Conservation (phyloP, 352 stramenopile genomes). For the Pseudoperonospora humuli region DNA sequence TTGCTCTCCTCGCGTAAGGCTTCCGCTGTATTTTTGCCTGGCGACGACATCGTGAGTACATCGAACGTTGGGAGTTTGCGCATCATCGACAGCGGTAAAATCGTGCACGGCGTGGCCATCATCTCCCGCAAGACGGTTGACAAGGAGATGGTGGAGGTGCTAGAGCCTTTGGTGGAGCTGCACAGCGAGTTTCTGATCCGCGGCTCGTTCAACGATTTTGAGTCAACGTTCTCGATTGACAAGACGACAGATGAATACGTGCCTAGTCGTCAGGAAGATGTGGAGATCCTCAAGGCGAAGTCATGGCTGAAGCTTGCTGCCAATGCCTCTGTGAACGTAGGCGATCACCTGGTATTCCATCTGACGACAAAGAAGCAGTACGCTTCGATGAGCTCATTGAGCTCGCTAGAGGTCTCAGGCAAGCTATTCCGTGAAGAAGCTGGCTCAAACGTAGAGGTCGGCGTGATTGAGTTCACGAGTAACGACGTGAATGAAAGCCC, state of each 20-base stretch:
- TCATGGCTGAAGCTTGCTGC: slow-evolving; percentile 41
- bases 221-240: slow-evolving; percentile 60
- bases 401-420: slow-evolving; percentile 42
- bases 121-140: slow-evolving; percentile 57
- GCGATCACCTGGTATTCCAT: slow-evolving; percentile 46
- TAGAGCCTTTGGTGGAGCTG: slow-evolving; percentile 67
- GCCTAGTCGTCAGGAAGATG: slow-evolving; percentile 26
- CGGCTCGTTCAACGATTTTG: slow-evolving; percentile 67
- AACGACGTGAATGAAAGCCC: slow-evolving; percentile 39
- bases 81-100: slow-evolving; percentile 76
- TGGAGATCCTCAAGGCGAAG: slow-evolving; percentile 62
- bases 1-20: slow-evolving; percentile 36
- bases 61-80: slow-evolving; percentile 61
- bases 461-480: slow-evolving; percentile 28
- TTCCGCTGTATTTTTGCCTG: slow-evolving; percentile 37
- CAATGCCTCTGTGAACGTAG: slow-evolving; percentile 22
- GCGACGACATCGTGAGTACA: slow-evolving; percentile 66
- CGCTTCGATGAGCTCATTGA: slow-evolving; percentile 30
- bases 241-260: slow-evolving; percentile 37
- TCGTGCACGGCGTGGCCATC: slow-evolving; percentile 58
- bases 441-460: slow-evolving; percentile 29
- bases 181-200: slow-evolving; percentile 83
- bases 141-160: slow-evolving; percentile 40
- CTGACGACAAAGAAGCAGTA: slow-evolving; percentile 53
- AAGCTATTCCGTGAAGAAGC: slow-evolving; percentile 33